These are phyloP conservation scores for Aspergillus candidus DNA, from an alignment of 2,329 filamentous ascomycete species.

Conservation along the genomic window DNA sequence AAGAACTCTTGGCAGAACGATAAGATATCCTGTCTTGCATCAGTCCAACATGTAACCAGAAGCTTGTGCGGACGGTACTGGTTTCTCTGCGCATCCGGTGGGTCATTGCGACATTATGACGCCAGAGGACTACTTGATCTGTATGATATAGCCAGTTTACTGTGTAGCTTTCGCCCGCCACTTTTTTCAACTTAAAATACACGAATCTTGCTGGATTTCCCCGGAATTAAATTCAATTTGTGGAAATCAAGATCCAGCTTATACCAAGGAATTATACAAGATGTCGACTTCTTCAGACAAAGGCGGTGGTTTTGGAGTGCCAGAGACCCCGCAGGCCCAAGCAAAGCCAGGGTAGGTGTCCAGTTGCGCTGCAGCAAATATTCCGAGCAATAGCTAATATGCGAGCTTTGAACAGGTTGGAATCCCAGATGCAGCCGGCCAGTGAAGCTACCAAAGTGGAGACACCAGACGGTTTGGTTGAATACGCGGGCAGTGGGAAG, in stretches of 20 bases:
- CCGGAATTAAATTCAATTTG: not conserved
- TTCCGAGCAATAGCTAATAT: no score
- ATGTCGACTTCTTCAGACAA: constrained; percentile 22
- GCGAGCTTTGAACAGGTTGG: no score
- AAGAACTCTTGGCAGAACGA: no score
- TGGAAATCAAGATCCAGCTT: not conserved
- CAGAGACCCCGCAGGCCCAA: constrained; percentile 19
- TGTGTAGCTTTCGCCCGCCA: no score
- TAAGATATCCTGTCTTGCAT: not conserved
- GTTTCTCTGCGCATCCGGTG: not conserved
- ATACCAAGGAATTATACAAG: not conserved
- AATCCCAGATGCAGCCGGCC: constrained; percentile 19
- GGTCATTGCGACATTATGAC: constrained; percentile 19
- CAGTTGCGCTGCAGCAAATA: no score
- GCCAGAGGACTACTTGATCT: constrained; percentile 15
- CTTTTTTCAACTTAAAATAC: no score
- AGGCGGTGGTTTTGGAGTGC: constrained; percentile 19
- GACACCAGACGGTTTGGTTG: constrained; percentile 18
- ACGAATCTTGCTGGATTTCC: no score
- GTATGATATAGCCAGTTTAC: no score
- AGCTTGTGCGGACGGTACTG: not conserved
- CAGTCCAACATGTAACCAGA: not conserved
- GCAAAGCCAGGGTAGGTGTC: constrained; percentile 23
- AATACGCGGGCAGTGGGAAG: constrained; percentile 45
- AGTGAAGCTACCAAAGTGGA: constrained; percentile 34